Evolutionary conservation across 2,329 filamentous ascomycete genomes (phyloP).

Genomic region (Blumeria graminis): DNA sequence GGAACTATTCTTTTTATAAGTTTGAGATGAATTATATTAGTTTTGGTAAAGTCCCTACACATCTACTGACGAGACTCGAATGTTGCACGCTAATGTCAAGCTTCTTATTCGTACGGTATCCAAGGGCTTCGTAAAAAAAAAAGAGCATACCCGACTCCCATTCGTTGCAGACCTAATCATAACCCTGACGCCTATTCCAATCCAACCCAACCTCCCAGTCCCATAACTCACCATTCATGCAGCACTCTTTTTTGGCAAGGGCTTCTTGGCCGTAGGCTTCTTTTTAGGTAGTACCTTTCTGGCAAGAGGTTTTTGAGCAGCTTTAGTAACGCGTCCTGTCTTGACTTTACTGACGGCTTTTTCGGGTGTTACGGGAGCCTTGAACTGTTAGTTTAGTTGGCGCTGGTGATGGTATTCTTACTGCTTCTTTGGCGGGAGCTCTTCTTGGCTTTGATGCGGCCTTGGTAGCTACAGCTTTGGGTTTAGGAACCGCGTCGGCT

Average conservation of each 20-base stretch:
- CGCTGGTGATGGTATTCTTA: constrained; percentile 5
- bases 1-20: too few species aligned
- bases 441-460: constrained; percentile 17
- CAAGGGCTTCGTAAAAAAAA: too few species aligned
- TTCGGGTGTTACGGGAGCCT: neutral
- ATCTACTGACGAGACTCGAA: too few species aligned
- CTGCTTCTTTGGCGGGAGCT: constrained; percentile 6
- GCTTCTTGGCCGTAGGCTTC: constrained; percentile 14
- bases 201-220: too few species aligned
- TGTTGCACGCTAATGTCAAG: too few species aligned
- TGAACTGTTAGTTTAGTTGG: neutral
- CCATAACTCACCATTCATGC: neutral
- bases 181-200: too few species aligned
- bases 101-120: too few species aligned
- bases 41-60: too few species aligned
- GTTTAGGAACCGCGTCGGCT: constrained; percentile 14
- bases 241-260: neutral
- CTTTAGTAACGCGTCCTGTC: constrained; percentile 45
- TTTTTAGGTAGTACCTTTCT: constrained; percentile 13
- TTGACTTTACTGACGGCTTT: constrained; percentile 45
- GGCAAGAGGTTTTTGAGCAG: constrained; percentile 25
- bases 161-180: too few species aligned
- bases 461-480: constrained; percentile 19
- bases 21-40: too few species aligned
- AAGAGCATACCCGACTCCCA: too few species aligned